phyloP scores from a whole-genome alignment of 169 alveolate genomes.

The Plasmodium gaboni region DNA sequence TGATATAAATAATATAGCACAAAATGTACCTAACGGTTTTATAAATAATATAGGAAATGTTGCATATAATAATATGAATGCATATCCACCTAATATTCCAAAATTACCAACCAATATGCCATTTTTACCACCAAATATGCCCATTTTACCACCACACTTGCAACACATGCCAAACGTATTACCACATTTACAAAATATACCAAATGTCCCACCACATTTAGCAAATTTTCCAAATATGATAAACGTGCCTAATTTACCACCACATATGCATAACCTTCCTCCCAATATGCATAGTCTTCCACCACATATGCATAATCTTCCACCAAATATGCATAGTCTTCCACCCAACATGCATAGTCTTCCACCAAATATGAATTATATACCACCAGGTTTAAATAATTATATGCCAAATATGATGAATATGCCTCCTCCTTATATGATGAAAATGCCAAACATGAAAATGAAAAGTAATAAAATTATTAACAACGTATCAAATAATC shows the following conservation, averaged over 20 bases:
- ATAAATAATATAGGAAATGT: too few relatives aligned
- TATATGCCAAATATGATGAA: background rate
- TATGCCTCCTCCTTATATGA: constrained; percentile 55
- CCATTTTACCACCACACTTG: constrained; percentile 28
- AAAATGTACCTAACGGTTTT: constrained; percentile 11
- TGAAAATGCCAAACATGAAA: constrained; percentile 25
- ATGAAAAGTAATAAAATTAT: constrained; percentile 50
- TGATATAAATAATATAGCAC: constrained; percentile 1
- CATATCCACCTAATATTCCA: background rate
- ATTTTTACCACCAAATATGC: constrained; percentile 31
- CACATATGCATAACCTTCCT: constrained; percentile 19
- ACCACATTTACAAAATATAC: constrained; percentile 10
- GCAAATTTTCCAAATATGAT: constrained; percentile 19
- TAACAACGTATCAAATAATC: background rate
- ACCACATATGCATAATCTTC: constrained; percentile 52
- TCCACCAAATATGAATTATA: constrained; percentile 38
- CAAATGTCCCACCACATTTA: background rate
- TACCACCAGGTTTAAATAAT: constrained; percentile 8
- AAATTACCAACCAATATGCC: constrained; percentile 17
- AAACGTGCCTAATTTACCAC: constrained; percentile 36
- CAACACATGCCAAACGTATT: constrained; percentile 3
- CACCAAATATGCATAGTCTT: constrained; percentile 36
- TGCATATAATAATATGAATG: background rate
- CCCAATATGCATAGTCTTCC: constrained; percentile 30
- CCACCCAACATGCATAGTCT: constrained; percentile 17